phyloP scores from a whole-genome alignment of 2,329 filamentous ascomycete species.

The Orbilia quercus region DNA sequence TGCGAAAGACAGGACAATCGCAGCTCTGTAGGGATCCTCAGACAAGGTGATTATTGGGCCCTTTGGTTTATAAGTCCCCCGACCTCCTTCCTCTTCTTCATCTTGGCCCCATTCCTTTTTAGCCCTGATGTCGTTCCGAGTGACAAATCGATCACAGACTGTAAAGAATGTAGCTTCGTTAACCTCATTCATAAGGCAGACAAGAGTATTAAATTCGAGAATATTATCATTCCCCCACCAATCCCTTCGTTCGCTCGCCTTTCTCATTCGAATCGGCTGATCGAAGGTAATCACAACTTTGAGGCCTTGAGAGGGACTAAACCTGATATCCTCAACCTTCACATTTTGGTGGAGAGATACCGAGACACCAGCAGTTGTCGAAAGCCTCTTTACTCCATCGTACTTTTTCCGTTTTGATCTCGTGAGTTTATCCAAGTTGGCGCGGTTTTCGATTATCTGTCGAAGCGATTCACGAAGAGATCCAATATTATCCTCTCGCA shows the following conservation, averaged over 20 bases:
- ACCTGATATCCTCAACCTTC: constrained; percentile 33
- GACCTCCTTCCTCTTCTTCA: constrained; percentile 23
- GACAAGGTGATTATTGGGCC: constrained; percentile 52
- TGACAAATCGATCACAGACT: constrained; percentile 48
- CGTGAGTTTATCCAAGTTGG: constrained; percentile 35
- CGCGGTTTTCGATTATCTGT: constrained; percentile 58
- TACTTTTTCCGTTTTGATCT: constrained; percentile 23
- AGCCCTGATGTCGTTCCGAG: constrained; percentile 14
- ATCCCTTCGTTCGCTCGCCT: constrained; percentile 23
- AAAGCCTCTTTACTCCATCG: constrained; percentile 51
- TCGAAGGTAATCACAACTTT: constrained; percentile 55
- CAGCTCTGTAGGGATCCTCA: constrained; percentile 57
- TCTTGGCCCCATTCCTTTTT: constrained; percentile 24
- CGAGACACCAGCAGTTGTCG: constrained; percentile 31
- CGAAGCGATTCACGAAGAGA: constrained; percentile 60
- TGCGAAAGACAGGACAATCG: constrained; percentile 58
- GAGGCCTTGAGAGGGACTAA: constrained; percentile 39
- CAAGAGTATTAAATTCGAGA: constrained; percentile 55
- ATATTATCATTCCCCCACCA: constrained; percentile 59
- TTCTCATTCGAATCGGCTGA: constrained; percentile 40
- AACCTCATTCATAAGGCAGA: constrained; percentile 55
- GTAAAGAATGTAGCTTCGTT: constrained; percentile 56
- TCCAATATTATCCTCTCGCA: constrained; percentile 61
- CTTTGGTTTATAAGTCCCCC: not conserved
- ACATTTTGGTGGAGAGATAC: constrained; percentile 8